These are phyloP conservation scores for Saturnispora galanensis DNA, from an alignment of 805 yeast species.

Conservation along the genomic window DNA sequence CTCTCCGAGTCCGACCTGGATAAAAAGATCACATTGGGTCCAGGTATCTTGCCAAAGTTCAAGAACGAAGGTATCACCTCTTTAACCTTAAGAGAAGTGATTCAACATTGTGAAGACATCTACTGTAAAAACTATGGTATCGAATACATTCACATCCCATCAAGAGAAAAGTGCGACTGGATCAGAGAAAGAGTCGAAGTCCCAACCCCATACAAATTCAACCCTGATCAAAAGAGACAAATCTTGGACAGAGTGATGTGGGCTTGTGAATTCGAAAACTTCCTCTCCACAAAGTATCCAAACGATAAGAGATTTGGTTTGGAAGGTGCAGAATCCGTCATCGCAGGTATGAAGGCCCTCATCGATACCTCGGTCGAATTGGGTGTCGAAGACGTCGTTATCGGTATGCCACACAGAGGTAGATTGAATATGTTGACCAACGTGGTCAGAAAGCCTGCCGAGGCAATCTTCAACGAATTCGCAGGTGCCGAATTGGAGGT, in stretches of 20 bases:
- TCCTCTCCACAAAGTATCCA: conserved; percentile 91
- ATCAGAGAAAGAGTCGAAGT: conserved; percentile 93
- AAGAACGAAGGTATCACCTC: conserved; percentile 50
- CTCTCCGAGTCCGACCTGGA: conserved; percentile 81
- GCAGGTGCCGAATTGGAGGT: conserved; percentile 72
- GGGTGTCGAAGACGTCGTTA: conserved; percentile 92
- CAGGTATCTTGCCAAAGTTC: conserved; percentile 93
- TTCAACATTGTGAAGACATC: conserved; percentile 66
- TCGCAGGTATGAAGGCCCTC: conserved; percentile 94
- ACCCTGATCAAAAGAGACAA: conserved; percentile 87
- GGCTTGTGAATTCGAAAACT: conserved; percentile 90
- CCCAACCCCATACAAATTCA: conserved; percentile 74
- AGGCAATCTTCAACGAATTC: conserved; percentile 93
- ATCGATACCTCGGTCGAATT: conserved; percentile 86
- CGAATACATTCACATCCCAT: conserved; percentile 94
- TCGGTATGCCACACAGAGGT: conserved; percentile 99
- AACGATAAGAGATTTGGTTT: conserved; percentile 97
- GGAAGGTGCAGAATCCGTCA: conserved; percentile 95
- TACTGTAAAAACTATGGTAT: conserved; percentile 88
- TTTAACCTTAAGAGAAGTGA: conserved; percentile 69
- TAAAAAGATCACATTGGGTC: conserved; percentile 82
- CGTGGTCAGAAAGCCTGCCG: conserved; percentile 97
- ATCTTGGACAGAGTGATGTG: conserved; percentile 93
- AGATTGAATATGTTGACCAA: conserved; percentile 95
- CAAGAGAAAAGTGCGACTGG: conserved; percentile 96